Conservation (phyloP, 1,139 yeast species). For the Chernovozyma sophiae-reginae region DNA sequence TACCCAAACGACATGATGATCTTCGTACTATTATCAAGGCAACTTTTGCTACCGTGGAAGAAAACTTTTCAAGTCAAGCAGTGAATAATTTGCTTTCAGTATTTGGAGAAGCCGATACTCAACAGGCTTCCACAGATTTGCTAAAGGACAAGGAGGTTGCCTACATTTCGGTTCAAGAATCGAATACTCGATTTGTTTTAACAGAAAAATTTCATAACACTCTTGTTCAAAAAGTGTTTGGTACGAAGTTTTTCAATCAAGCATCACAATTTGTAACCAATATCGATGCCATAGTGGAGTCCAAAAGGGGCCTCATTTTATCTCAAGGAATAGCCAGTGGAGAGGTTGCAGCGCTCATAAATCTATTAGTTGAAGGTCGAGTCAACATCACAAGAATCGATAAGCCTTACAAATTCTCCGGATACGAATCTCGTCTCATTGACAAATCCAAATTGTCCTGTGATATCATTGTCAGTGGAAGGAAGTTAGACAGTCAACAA, state of each 20-base stretch:
- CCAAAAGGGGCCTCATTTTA: slow-evolving; percentile 50
- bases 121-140: slow-evolving; percentile 49
- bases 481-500: slow-evolving; percentile 3
- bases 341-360: slow-evolving; percentile 52
- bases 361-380: slow-evolving; percentile 33
- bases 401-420: slow-evolving; percentile 42
- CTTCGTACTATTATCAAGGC: slow-evolving; percentile 48
- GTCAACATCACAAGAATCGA: slow-evolving; percentile 51
- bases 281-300: slow-evolving; percentile 32
- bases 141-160: slow-evolving; percentile 52
- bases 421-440: slow-evolving; percentile 60
- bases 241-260: slow-evolving; percentile 35
- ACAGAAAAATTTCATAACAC: slow-evolving; percentile 52
- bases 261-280: slow-evolving; percentile 42
- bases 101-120: slow-evolving; percentile 41
- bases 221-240: slow-evolving; percentile 37
- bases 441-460: slow-evolving; percentile 61
- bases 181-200: slow-evolving; percentile 48
- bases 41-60: slow-evolving; percentile 54
- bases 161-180: slow-evolving; percentile 41
- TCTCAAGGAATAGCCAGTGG: slow-evolving; percentile 59
- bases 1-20: slow-evolving; percentile 23
- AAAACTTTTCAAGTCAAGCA: slow-evolving; percentile 39
- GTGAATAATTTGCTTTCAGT: slow-evolving; percentile 41
- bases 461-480: slow-evolving; percentile 44